Percentiles rank a stretch among this genome's conserved stretches.
phyloP scores from a whole-genome alignment of 768 basidiomycete species.

The Fomitopsis pulvina region DNA sequence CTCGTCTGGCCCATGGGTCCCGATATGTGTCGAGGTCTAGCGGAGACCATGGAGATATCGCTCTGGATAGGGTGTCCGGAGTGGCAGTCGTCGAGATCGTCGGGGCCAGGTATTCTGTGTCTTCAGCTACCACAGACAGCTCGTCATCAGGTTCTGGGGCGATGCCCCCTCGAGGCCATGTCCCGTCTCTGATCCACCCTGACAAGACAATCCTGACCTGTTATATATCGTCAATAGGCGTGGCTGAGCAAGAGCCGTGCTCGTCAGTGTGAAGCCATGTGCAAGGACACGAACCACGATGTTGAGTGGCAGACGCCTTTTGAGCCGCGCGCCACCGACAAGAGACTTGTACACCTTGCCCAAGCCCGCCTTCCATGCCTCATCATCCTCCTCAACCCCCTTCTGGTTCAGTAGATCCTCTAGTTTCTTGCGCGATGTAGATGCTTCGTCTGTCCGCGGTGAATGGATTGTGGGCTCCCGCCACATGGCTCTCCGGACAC shows the following conservation, averaged over 20 bases:
- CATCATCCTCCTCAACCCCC: constrained; percentile 41
- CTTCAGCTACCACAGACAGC: constrained; percentile 7
- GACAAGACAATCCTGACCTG: constrained; percentile 71
- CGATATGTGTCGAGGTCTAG: not conserved
- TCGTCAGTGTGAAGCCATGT: not conserved
- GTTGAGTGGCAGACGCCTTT: constrained; percentile 52
- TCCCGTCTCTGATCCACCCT: constrained; percentile 70
- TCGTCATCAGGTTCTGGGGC: constrained; percentile 62
- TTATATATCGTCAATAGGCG: not conserved
- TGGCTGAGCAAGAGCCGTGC: not conserved
- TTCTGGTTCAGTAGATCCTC: constrained; percentile 41
- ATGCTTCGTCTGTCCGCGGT: constrained; percentile 21
- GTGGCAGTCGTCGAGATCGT: not conserved
- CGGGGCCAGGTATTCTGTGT: not conserved
- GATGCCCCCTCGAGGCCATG: constrained; percentile 61
- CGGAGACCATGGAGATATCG: not conserved
- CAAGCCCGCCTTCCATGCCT: constrained; percentile 50
- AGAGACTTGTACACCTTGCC: constrained; percentile 62
- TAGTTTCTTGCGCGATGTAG: constrained; percentile 31
- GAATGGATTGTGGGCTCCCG: constrained; percentile 28
- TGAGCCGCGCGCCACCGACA: constrained; percentile 49
- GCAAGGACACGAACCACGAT: constrained; percentile 45
- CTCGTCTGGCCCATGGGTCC: not conserved
- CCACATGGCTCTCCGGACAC: constrained; percentile 61
- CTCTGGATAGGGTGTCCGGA: not conserved